Evolutionary conservation across 495 filamentous ascomycete species (phyloP).

Genomic region (Friedmanniomyces endolithicus): DNA sequence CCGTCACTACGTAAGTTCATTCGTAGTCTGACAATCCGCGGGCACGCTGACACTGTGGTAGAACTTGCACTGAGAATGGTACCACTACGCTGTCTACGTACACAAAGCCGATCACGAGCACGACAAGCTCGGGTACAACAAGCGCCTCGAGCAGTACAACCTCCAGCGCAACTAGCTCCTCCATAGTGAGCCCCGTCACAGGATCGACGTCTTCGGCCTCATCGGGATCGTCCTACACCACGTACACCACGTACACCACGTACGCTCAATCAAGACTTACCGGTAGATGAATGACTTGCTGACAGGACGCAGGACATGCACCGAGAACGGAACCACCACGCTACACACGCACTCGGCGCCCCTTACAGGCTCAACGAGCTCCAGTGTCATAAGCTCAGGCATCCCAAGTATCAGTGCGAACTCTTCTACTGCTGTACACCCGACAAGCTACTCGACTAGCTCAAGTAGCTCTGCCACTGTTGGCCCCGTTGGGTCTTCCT

Average conservation of each 20-base stretch:
- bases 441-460: background rate
- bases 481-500: background rate
- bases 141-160: background rate
- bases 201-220: background rate
- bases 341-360: constrained; percentile 5
- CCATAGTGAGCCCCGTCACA: background rate
- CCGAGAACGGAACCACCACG: constrained; percentile 3
- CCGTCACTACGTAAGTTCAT: background rate
- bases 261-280: background rate
- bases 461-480: background rate
- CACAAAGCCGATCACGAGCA: background rate
- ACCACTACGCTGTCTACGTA: background rate
- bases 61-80: constrained; percentile 1
- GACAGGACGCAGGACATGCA: background rate
- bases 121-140: background rate
- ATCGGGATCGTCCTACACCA: background rate
- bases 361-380: background rate
- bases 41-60: background rate
- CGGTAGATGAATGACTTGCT: background rate
- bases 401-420: background rate
- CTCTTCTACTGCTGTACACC: background rate
- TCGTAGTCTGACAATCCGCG: background rate
- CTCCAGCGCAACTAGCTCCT: background rate
- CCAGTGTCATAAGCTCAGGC: background rate
- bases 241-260: background rate